Evolutionary conservation across 768 basidiomycete species (phyloP), one percentile per base, ranked within the genome.

Genomic region (Cubamyces sp.): DNA sequence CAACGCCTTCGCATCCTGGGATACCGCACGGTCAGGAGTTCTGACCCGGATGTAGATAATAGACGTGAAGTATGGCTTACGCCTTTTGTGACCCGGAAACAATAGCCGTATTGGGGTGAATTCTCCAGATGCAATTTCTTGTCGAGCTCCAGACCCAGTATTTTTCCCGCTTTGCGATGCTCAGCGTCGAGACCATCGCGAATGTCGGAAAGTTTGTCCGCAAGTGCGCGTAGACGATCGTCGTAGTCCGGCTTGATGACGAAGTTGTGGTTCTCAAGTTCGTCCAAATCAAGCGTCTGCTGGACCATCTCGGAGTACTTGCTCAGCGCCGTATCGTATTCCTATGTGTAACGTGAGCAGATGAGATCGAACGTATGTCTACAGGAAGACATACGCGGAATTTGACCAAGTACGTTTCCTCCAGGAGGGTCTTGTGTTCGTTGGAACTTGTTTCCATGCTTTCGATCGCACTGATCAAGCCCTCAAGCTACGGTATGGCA

Each of bases 121-220:
- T 96, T 95, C 77, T 99, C 97, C 28, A 99, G 78, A 74, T 98
- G 97, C 12, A 98, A 75, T 76, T 98, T 98, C 78, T 96, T 96
- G 74, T 97, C 92, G 2, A 94, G 82, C 16, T 96, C 94, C 11
- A 99, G 68, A 9, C 81, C 83, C 6, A 98, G 79, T 41, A 92
- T 91, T 7, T 79, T 74, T 6, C 90, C 90, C 0, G 86, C 88
- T 1, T 78, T 69, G 7, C 78, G 74, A 73, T 98, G 96, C 71
- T 97, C 94, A 14, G 78, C 80, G 68, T 99, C 94, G 18, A 99
- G 77, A 0, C 84, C 85, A 70, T 95, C 93, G 30, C 92, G 85
- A 0, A 86, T 81, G 69, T 84, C 79, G 19, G 78, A 74, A n/a
- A 99, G 78, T 67, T 86, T 82, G 14, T 82, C 79, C 3, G 89